Evolutionary conservation across 495 filamentous ascomycete species (phyloP).

Genomic region (Wilcoxina mikolae): DNA sequence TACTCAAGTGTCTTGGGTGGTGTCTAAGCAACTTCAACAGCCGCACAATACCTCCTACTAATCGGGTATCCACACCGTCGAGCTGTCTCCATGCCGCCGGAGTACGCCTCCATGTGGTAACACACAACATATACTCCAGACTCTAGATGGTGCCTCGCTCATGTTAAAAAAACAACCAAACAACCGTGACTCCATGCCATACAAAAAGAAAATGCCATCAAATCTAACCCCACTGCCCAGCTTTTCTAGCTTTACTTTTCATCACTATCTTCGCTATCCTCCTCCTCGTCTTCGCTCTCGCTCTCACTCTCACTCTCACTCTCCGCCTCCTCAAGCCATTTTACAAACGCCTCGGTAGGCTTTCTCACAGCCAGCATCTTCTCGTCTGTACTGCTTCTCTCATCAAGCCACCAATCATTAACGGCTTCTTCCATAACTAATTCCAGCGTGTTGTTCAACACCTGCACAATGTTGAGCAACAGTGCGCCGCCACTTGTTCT

Average conservation of each 20-base stretch:
- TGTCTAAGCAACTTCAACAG: no score
- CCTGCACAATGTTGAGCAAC: slow-evolving; percentile 59
- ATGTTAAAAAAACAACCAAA: not conserved
- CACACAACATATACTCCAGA: no score
- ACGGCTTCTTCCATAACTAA: slow-evolving; percentile 81
- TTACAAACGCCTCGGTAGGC: slow-evolving; percentile 63
- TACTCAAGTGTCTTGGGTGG: no score
- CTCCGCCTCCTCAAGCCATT: slow-evolving; percentile 70
- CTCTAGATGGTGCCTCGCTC: no score
- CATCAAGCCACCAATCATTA: slow-evolving; percentile 74
- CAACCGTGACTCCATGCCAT: not conserved
- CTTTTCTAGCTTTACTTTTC: slow-evolving; percentile 11
- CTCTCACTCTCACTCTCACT: slow-evolving; percentile 68
- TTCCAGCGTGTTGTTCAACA: slow-evolving; percentile 61
- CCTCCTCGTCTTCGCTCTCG: slow-evolving; percentile 45
- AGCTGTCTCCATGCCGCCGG: no score
- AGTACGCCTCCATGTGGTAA: no score
- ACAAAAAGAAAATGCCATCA: not conserved
- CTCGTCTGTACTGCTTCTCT: slow-evolving; percentile 45
- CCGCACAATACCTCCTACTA: no score
- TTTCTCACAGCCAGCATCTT: slow-evolving; percentile 54
- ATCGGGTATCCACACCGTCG: no score
- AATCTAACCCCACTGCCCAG: not conserved
- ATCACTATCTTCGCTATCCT: slow-evolving; percentile 33
- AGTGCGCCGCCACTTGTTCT: slow-evolving; percentile 42